Evolutionary conservation across 1,139 yeast species (phyloP), one percentile per base, ranked within the genome.

Genomic region (Pichia sp.): DNA sequence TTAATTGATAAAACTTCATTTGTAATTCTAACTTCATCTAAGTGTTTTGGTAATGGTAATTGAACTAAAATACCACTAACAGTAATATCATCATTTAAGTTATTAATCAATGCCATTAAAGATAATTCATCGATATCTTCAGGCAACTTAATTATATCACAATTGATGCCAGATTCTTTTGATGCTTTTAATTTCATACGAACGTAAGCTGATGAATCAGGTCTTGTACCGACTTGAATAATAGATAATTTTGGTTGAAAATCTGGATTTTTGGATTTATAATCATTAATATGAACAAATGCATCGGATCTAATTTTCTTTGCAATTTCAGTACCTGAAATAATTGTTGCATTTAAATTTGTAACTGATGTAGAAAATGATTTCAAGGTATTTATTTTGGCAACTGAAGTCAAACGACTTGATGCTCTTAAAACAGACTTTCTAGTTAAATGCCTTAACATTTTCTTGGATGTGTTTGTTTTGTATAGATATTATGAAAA

Each of bases 111-210:
- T 59, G 73, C 72, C 58, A 90, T 72, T 48, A 93, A 71, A 63
- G 81, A 81, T 53, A 72, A 70, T 67, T 85, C 83, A 38, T 80
- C 69, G 52, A 77, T 74, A 43, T 73, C 70, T 57, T 82, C 95
- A 19, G 88, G 81, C 61, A 89, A 75, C 57, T 80, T 81, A 62
- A 85, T 73, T 57, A 88, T 75, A 49, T 80, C 75, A 67, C 96
- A 90, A 34, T 74, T 75, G 59, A 93, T 85, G 55, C 83, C 81
- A 41, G 96, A 93, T 66, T 87, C 95, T 59, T 77, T 73, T 34
- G 98, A 96, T 30, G 98, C 97, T 73, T 84, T 87, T 61, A 88
- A 75, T 74, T 93, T 93, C 96, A 93, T 91, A 61, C 84, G 82
- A 53, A 93, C 97, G 70, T 93, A 93, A n/a, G 96, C 87, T 48